Evolutionary conservation across 352 stramenopile species (phyloP).

Genomic region (Globisporangium acanthophoron): DNA sequence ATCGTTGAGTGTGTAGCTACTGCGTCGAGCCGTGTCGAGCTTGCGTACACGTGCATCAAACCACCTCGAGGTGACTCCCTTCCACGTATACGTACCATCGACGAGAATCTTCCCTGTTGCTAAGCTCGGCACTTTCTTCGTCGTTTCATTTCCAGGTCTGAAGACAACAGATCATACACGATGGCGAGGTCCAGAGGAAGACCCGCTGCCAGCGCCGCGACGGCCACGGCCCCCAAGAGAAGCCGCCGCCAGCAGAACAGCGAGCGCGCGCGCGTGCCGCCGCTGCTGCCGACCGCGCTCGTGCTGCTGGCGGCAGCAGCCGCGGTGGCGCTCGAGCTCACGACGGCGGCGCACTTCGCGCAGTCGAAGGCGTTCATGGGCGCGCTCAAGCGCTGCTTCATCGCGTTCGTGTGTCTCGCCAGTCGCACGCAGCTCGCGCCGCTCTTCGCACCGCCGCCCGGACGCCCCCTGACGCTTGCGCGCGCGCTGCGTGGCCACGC

Average conservation of each 20-base stretch:
- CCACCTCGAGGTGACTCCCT: no score
- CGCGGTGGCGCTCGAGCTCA: conserved; percentile 51
- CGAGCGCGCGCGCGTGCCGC: neutral
- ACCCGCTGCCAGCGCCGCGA: no score
- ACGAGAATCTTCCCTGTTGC: no score
- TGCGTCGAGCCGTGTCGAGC: no score
- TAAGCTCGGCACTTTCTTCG: no score
- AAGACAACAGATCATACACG: no score
- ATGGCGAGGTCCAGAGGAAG: neutral
- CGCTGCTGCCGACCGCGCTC: conserved; percentile 31
- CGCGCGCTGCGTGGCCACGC: conserved; percentile 24
- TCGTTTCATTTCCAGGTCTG: no score
- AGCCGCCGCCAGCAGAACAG: neutral
- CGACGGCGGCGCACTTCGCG: conserved; percentile 39
- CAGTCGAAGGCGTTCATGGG: conserved; percentile 37
- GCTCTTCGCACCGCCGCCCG: conserved; percentile 29
- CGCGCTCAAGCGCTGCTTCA: conserved; percentile 49
- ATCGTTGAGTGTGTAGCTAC: no score
- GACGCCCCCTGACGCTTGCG: conserved; percentile 31
- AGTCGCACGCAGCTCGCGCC: conserved; percentile 37
- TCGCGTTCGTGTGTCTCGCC: conserved; percentile 53
- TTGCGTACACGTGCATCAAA: no score
- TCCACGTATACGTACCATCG: no score
- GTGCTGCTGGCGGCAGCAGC: conserved; percentile 30
- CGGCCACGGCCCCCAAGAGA: neutral